These are phyloP conservation scores for Blastobotrys petasosporus DNA, from an alignment of 1,139 yeast species.

Conservation along the genomic window DNA sequence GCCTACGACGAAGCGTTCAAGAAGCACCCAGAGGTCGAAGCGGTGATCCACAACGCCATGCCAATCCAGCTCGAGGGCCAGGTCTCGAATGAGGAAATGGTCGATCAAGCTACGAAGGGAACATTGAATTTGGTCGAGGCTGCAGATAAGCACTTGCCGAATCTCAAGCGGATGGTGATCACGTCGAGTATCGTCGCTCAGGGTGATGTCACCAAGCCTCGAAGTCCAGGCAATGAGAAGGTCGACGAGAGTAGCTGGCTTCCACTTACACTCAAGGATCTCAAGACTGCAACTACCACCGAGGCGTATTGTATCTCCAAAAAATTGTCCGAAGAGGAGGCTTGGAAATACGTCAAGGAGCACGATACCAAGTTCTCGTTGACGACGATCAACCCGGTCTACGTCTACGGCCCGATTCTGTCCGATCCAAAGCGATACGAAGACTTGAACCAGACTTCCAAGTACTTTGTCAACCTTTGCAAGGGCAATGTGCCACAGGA, in stretches of 20 bases:
- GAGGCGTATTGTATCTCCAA: constrained; percentile 10
- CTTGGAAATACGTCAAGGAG: constrained; percentile 13
- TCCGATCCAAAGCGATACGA: constrained; percentile 10
- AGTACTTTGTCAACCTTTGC: constrained; percentile 15
- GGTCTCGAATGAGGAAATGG: constrained; percentile 34
- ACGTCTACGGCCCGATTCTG: constrained; percentile 44
- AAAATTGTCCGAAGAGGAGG: constrained; percentile 12
- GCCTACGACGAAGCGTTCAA: constrained; percentile 54
- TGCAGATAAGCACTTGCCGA: constrained; percentile 40
- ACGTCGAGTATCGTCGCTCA: constrained; percentile 43
- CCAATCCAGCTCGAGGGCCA: constrained; percentile 39
- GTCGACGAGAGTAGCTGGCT: constrained; percentile 14
- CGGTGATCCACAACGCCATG: constrained; percentile 55
- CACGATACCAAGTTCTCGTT: constrained; percentile 37
- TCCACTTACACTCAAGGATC: constrained; percentile 1
- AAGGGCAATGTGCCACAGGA: constrained; percentile 4
- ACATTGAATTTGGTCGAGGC: constrained; percentile 42
- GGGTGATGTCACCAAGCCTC: not conserved
- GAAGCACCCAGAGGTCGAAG: constrained; percentile 38
- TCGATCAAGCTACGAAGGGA: constrained; percentile 49
- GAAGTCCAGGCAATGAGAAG: not conserved
- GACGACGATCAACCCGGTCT: constrained; percentile 43
- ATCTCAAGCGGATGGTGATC: constrained; percentile 46
- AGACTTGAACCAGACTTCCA: constrained; percentile 27
- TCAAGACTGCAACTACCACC: not conserved